phyloP scores from a whole-genome alignment of 1,284 basidiomycete genomes.

The Cryptococcus sp. region DNA sequence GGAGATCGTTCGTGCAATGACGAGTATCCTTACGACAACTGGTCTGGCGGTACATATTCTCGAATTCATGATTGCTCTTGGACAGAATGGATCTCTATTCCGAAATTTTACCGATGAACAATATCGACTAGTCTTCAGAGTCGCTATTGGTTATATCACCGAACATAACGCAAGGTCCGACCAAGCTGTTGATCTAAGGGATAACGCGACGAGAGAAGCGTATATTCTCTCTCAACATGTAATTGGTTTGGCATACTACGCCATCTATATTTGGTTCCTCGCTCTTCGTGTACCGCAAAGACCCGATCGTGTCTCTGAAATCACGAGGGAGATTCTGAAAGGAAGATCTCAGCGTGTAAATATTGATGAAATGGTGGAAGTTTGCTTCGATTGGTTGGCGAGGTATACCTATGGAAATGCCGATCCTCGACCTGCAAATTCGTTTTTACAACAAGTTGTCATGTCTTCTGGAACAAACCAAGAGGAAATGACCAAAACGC shows the following conservation, averaged over 20 bases:
- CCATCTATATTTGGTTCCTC: constrained; percentile 94
- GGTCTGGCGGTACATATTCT: constrained; percentile 94
- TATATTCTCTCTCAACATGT: constrained; percentile 95
- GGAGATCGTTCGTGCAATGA: constrained; percentile 78
- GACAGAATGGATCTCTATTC: constrained; percentile 72
- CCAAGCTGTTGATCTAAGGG: constrained; percentile 55
- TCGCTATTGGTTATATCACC: constrained; percentile 90
- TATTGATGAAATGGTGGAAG: constrained; percentile 87
- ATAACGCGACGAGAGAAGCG: constrained; percentile 55
- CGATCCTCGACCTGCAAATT: constrained; percentile 80
- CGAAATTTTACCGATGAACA: constrained; percentile 90
- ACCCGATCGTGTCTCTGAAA: constrained; percentile 75
- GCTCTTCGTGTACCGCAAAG: constrained; percentile 81
- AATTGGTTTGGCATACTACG: constrained; percentile 85
- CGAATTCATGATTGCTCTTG: constrained; percentile 83
- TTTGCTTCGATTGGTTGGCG: constrained; percentile 97
- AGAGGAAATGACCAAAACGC: constrained; percentile 41
- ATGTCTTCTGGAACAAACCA: constrained; percentile 33
- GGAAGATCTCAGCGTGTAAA: constrained; percentile 73
- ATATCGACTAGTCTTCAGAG: constrained; percentile 91
- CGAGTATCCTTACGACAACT: constrained; percentile 91
- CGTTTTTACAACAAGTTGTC: constrained; percentile 66
- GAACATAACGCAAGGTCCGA: constrained; percentile 57
- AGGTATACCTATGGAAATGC: constrained; percentile 92
- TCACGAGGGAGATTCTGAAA: constrained; percentile 78